phyloP scores from a whole-genome alignment of 345 rosid species.

The Brassica napus region DNA sequence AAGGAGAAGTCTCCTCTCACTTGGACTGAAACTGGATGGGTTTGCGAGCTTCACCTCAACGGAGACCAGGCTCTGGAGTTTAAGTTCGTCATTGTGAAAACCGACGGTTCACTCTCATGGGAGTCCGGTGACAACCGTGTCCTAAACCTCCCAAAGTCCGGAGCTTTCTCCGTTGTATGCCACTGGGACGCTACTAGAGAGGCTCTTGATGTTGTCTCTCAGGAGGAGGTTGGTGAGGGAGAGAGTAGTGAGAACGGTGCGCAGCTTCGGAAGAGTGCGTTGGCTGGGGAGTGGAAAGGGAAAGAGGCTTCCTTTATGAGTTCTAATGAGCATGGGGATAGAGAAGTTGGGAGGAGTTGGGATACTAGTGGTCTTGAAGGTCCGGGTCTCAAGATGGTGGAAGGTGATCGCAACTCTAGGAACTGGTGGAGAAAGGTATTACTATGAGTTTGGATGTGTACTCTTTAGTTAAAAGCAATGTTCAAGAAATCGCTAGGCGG shows the following conservation, averaged over 20 bases:
- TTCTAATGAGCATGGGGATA: conserved; percentile 70
- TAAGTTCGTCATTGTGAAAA: conserved; percentile 55
- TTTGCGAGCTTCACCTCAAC: conserved; percentile 55
- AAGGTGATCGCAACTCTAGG: conserved; percentile 72
- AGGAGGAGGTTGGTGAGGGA: conserved; percentile 37
- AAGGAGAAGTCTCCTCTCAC: conserved; percentile 70
- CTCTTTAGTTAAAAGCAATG: not conserved
- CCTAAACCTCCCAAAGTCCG: conserved; percentile 61
- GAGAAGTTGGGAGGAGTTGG: conserved; percentile 68
- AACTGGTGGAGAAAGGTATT: conserved; percentile 98
- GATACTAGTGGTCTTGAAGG: conserved; percentile 78
- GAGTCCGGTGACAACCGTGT: conserved; percentile 75
- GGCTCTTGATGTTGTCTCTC: conserved; percentile 51
- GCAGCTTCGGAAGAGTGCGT: conserved; percentile 62
- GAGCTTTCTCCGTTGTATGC: conserved; percentile 59
- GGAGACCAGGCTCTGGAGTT: conserved; percentile 64
- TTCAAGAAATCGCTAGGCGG: not conserved
- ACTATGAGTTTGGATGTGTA: not conserved
- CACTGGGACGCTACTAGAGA: conserved; percentile 73
- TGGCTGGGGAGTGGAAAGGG: conserved; percentile 96
- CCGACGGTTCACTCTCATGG: conserved; percentile 66
- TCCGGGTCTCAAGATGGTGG: conserved; percentile 62
- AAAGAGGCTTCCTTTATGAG: conserved; percentile 69
- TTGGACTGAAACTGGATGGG: conserved; percentile 92
- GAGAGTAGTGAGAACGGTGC: conserved; percentile 44